phyloP scores from a whole-genome alignment of 2,329 filamentous ascomycete species.

The Penicillium palitans region DNA sequence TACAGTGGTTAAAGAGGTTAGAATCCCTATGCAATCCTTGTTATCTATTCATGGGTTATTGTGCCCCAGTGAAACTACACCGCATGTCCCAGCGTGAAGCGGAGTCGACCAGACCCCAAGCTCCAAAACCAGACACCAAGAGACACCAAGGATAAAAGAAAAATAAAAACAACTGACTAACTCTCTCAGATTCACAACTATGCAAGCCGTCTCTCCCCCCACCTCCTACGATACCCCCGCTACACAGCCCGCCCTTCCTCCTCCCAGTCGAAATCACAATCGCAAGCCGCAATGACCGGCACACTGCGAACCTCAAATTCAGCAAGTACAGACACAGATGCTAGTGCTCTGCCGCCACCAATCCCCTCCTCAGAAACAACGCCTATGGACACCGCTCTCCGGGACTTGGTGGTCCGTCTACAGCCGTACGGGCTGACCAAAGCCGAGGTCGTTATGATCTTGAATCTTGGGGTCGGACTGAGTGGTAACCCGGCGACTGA shows the following conservation, averaged over 20 bases:
- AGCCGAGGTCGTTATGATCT: slow-evolving; percentile 48
- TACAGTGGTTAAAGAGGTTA: slow-evolving; percentile 49
- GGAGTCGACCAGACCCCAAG: neutral
- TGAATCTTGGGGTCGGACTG: slow-evolving; percentile 48
- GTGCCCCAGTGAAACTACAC: no score
- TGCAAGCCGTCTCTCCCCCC: slow-evolving; percentile 41
- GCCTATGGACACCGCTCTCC: slow-evolving; percentile 41
- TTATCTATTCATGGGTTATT: no score
- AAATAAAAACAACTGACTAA: neutral
- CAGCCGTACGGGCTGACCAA: slow-evolving; percentile 47
- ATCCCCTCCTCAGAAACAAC: slow-evolving; percentile 25
- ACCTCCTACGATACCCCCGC: slow-evolving; percentile 41
- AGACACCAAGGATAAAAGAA: neutral
- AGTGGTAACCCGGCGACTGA: neutral
- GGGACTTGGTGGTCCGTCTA: slow-evolving; percentile 38
- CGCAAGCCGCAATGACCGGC: slow-evolving; percentile 25
- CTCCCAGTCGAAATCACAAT: slow-evolving; percentile 19
- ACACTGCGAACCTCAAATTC: slow-evolving; percentile 19
- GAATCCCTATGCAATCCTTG: neutral
- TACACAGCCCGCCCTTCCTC: slow-evolving; percentile 28
- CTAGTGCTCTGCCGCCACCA: slow-evolving; percentile 11
- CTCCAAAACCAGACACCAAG: neutral
- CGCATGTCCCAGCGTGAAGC: neutral
- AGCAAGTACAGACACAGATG: slow-evolving; percentile 9
- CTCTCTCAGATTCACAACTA: slow-evolving; percentile 44